Evolutionary conservation across 1,139 yeast genomes (phyloP), one percentile per base, ranked within the genome.

Genomic region (Yamadazyma sp.): DNA sequence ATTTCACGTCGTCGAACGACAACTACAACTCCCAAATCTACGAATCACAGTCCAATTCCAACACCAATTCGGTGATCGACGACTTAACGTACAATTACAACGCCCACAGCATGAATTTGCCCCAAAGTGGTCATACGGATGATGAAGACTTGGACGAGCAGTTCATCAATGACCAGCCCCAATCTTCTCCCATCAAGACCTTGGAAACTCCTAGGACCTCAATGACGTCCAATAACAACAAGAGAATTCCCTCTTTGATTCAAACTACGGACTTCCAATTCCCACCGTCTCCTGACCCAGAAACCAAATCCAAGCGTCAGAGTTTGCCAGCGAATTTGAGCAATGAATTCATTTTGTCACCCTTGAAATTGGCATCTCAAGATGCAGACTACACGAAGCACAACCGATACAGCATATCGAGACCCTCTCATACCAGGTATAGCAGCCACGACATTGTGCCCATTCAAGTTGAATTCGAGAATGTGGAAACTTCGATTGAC

Each of bases 371-470:
- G 37, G 62, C 61, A 11, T 45, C 46, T 2, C 46, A 43, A 18
- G 45, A 44, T 25, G 34, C 37, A 34, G 49, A 45, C 20, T 23
- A 29, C n/a, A 14, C 31, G 10, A 39, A 33, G 24, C 44, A 40
- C 11, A 38, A 43, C 17, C 50, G 72, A 33, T 62, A 64, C 44
- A 59, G 69, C 12, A 45, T 50, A 14, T 45, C 62, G 18, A 66
- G 62, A 42, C 68, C 70, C 7, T 53, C 53, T 25, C 77, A 72
- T 46, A 60, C 64, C 10, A 55, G 77, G 16, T 70, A 66, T 48
- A 71, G 66, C 45, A 66, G 74, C 41, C 75, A 71, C 50, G 77
- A 71, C 46, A 60, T 71, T 18, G 53, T 72, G 14, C 76, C 76
- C 1, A 69, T 72, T 12, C 65, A 62, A 46, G 77, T 72, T 10